Evolutionary conservation across 495 filamentous ascomycete genomes (phyloP), one percentile per base, ranked within the genome.

Genomic region (Amniculicola lignicola): DNA sequence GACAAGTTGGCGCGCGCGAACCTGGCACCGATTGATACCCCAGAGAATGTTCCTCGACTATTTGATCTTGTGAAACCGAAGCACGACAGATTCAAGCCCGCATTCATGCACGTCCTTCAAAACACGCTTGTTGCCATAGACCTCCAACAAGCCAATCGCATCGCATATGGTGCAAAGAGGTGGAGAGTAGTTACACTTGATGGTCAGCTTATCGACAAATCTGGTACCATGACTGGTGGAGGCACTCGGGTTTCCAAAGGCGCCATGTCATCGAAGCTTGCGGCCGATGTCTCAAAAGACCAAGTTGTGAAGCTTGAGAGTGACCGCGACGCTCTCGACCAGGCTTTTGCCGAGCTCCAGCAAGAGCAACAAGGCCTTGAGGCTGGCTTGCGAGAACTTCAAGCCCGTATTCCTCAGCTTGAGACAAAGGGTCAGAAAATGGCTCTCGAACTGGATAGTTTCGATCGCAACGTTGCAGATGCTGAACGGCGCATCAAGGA

Each of bases 181-280:
- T 97, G 93, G 92, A 82, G 93, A 62, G 94, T 98, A 2, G 93
- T 98, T 21, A 97, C 94, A 0, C 81, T 96, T 23, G 87, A 92
- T 62, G 93, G 93, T 16, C 90, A 96, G 65, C 79, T 98, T 41
- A 96, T 98, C 53, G 93, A 98, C 70, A 91, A 89, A 61, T 95
- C 90, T 1, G 93, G 93, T 74, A 97, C 93, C 7, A 96, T 98
- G 94, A 94, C 87, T 58, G 93, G 93, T 74, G 93, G 93, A 76
- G 93, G 93, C 36, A 90, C 79, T 29, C 88, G 85, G 29, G 86
- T 90, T 31, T 89, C 91, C 51, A 87, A 83, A 55, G 94, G 94
- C 2, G 82, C 85, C 41, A 98, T 98, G 93, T 96, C 92, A 1
- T 91, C 88, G 11, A 97, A 96, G 70, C 85, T 95, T 36, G 86